A percentile compares a stretch with the other conserved stretches of the same genome.
These are phyloP conservation scores for Ormosia emarginata DNA, from an alignment of 306 rosid genomes.

Conservation along the genomic window DNA sequence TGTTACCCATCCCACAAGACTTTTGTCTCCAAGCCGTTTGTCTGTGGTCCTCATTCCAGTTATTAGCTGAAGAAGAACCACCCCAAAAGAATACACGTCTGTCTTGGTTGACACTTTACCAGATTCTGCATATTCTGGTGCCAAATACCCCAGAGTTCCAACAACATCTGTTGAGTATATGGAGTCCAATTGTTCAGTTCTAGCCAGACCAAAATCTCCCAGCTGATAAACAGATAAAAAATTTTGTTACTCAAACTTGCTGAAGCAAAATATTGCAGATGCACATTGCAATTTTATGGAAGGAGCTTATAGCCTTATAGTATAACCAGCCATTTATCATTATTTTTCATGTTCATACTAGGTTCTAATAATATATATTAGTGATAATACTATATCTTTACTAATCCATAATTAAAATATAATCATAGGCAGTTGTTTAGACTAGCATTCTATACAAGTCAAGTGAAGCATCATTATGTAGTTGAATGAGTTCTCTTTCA, in stretches of 20 bases:
- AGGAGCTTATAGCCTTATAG: background rate
- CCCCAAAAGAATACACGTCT: conserved; percentile 81
- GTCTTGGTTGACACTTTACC: conserved; percentile 75
- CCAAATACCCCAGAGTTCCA: conserved; percentile 76
- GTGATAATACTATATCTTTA: background rate
- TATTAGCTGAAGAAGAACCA: conserved; percentile 68
- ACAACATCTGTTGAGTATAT: conserved; percentile 42
- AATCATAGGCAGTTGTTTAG: background rate
- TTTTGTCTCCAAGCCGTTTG: conserved; percentile 54
- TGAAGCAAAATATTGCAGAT: background rate
- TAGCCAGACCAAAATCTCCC: conserved; percentile 87
- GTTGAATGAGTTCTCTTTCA: background rate
- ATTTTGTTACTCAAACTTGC: conserved; percentile 7
- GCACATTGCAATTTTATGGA: background rate
- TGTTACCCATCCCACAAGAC: conserved; percentile 86
- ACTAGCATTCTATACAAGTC: background rate
- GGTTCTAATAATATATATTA: background rate
- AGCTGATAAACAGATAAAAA: conserved; percentile 33
- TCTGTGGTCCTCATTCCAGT: conserved; percentile 69
- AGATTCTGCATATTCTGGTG: conserved; percentile 82
- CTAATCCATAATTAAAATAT: background rate
- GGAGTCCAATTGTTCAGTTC: conserved; percentile 37
- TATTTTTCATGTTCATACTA: background rate
- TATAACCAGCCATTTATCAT: background rate
- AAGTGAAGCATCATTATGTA: background rate